phyloP scores from a whole-genome alignment of 208 protist species.

The Leishmania aethiopica region DNA sequence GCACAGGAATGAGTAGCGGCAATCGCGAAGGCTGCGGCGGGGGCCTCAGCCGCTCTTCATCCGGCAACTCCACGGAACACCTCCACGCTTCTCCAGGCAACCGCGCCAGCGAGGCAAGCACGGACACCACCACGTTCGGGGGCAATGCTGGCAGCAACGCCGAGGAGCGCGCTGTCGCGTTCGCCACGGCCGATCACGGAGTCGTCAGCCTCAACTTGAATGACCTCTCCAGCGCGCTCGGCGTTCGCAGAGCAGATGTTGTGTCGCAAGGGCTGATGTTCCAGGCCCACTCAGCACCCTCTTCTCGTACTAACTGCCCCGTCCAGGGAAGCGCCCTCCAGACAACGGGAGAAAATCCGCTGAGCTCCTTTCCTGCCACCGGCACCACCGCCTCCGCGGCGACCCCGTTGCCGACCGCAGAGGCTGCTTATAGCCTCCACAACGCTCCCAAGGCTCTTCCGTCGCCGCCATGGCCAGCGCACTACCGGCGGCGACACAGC shows the following conservation, averaged over 20 bases:
- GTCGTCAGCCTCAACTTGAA: slow-evolving; percentile 24
- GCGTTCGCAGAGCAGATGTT: slow-evolving; percentile 24
- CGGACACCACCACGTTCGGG: slow-evolving; percentile 6
- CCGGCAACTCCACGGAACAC: neutral
- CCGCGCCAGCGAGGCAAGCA: slow-evolving; percentile 20
- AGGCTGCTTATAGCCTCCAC: too few relatives aligned
- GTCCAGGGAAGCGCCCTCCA: slow-evolving; percentile 10
- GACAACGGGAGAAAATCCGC: neutral
- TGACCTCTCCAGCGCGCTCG: slow-evolving; percentile 30
- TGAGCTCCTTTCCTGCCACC: neutral
- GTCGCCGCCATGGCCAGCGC: neutral
- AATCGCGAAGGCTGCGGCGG: neutral
- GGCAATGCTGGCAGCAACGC: neutral
- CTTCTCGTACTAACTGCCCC: slow-evolving; percentile 6
- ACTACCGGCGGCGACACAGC: slow-evolving; percentile 23
- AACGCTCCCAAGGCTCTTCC: neutral
- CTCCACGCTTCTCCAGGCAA: slow-evolving; percentile 6
- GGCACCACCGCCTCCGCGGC: neutral
- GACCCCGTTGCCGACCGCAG: neutral
- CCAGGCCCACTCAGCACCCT: slow-evolving; percentile 23
- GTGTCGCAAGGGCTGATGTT: slow-evolving; percentile 23
- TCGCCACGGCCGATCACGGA: slow-evolving; percentile 15
- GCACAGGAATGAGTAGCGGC: neutral
- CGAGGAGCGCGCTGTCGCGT: slow-evolving; percentile 17
- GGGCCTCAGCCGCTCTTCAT: neutral